Evolutionary conservation across 768 basidiomycete species (phyloP), one percentile per base, ranked within the genome.

Genomic region (Russula vinacea): DNA sequence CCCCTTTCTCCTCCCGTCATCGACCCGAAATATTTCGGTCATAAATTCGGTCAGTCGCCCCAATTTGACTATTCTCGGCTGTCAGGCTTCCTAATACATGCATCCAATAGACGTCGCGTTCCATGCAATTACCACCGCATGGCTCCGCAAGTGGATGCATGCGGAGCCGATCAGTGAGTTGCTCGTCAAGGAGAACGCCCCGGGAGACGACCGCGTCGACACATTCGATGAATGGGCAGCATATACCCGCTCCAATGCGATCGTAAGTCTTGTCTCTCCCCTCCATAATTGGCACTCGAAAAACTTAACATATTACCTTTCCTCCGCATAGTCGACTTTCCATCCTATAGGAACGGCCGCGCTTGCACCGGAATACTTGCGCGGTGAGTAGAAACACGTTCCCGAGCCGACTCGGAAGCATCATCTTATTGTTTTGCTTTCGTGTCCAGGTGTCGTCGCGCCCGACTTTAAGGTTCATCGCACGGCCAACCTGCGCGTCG

Each of bases 381-480:
- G 78, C 75, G 39, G 80, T 67, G 33, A 0, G 64, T 62, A 37
- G 56, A 39, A 35, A 35, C 8, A 5, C 10, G 5, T 35, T 22
- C n/a, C n/a, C n/a, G n/a, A n/a, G n/a, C n/a, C n/a, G n/a, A n/a
- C n/a, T n/a, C n/a, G n/a, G n/a, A n/a, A n/a, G n/a, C n/a, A n/a
- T n/a, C n/a, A n/a, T n/a, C n/a, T 57, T 33, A 17, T 29, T 19
- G n/a, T 26, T 26, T 8, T 22, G 22, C 14, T 39, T 40, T 65
- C 62, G 16, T 57, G n/a, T 1, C 60, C 66, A 42, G 72, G 81
- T 49, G 79, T 80, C 33, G 78, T 82, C 63, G 79, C 79, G 60
- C 71, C 74, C 37, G 72, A 74, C 40, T 68, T 79, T 29, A 70
- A 69, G 14, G 81, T 83, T 0, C 78, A 82, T 70, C 81, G 80